phyloP scores from a whole-genome alignment of 805 yeast species.

The Sugiyamaella mastotermitis region DNA sequence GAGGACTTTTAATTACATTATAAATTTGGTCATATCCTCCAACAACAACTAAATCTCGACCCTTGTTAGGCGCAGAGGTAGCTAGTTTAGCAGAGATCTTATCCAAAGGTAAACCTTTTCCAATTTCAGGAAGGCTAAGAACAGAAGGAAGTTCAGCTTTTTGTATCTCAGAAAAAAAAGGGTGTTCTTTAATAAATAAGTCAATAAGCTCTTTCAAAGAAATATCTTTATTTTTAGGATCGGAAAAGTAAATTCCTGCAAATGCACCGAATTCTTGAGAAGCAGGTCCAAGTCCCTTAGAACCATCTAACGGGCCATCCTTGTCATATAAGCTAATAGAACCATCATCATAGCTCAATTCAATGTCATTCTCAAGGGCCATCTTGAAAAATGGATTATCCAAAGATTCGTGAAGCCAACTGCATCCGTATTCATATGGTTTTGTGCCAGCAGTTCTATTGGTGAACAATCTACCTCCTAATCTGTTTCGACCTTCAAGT shows the following conservation, averaged over 20 bases:
- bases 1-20: conserved; percentile 38
- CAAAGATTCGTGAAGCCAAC: conserved; percentile 85
- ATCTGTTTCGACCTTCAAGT: conserved; percentile 58
- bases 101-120: conserved; percentile 74
- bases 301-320: conserved; percentile 31
- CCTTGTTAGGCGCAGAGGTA: conserved; percentile 56
- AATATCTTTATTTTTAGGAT: conserved; percentile 36
- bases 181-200: conserved; percentile 36
- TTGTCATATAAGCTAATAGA: conserved; percentile 29
- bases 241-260: conserved; percentile 55
- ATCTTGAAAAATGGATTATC: conserved; percentile 58
- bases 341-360: conserved; percentile 58
- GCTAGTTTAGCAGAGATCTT: conserved; percentile 57
- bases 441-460: conserved; percentile 31
- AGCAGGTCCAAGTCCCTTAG: conserved; percentile 28
- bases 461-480: conserved; percentile 64
- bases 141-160: conserved; percentile 46
- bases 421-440: conserved; percentile 64
- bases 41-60: conserved; percentile 67
- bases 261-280: conserved; percentile 52
- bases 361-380: conserved; percentile 30
- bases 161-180: conserved; percentile 33
- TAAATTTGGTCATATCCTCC: conserved; percentile 53
- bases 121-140: conserved; percentile 57
- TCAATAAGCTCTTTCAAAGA: conserved; percentile 46